phyloP scores from a whole-genome alignment of 345 rosid genomes.

The Gossypioides kirkii region DNA sequence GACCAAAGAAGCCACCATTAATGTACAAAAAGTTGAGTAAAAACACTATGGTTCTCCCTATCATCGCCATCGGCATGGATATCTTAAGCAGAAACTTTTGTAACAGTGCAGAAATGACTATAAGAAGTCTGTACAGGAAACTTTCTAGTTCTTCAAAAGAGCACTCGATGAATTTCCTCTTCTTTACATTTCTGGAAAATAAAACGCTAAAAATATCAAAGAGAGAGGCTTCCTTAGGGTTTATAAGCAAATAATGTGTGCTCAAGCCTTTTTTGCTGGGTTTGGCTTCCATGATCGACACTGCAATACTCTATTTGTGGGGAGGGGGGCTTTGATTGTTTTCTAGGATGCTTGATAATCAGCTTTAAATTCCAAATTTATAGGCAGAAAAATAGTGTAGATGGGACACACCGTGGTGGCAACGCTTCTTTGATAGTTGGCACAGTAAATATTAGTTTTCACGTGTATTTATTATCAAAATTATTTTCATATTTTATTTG shows the following conservation, averaged over 20 bases:
- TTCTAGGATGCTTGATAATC: background rate
- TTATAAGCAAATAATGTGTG: conserved; percentile 42
- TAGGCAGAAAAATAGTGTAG: background rate
- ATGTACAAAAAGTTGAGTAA: conserved; percentile 42
- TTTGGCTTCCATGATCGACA: conserved; percentile 16
- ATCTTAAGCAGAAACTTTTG: conserved; percentile 38
- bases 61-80: conserved; percentile 33
- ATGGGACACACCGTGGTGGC: background rate
- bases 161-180: conserved; percentile 41
- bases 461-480: too few species aligned
- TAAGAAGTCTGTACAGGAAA: conserved; percentile 48
- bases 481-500: too few species aligned
- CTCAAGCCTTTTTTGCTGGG: conserved; percentile 32
- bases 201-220: conserved; percentile 42
- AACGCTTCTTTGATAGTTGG: too few species aligned
- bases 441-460: too few species aligned
- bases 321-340: background rate
- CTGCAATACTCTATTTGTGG: background rate
- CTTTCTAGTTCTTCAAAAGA: conserved; percentile 27
- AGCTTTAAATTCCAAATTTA: background rate
- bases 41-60: conserved; percentile 40
- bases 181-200: conserved; percentile 32
- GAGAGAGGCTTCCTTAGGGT: conserved; percentile 44
- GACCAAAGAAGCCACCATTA: conserved; percentile 31
- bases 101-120: conserved; percentile 42